A percentile compares a stretch with the other conserved stretches of the same genome.
phyloP scores from a whole-genome alignment of 2,329 filamentous ascomycete genomes.

The Penicillium verrucosum region DNA sequence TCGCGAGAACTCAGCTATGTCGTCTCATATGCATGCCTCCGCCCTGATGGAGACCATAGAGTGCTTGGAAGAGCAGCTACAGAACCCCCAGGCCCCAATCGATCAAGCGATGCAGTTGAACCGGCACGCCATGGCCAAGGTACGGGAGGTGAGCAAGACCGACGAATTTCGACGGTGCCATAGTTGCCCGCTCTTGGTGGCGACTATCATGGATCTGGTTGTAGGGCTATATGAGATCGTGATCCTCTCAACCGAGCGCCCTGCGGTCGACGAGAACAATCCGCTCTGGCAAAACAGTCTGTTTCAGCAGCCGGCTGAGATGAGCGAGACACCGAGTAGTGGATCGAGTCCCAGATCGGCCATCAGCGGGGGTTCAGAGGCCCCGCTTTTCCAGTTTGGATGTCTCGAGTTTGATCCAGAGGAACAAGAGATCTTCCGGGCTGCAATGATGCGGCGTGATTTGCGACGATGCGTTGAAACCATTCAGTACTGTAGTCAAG shows the following conservation, averaged over 20 bases:
- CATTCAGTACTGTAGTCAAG: background rate
- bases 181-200: background rate
- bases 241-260: background rate
- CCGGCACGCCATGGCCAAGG: background rate
- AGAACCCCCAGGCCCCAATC: background rate
- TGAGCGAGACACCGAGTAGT: background rate
- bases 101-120: background rate
- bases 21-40: background rate
- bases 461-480: conserved; percentile 1
- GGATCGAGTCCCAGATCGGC: background rate
- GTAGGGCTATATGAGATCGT: background rate
- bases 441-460: background rate
- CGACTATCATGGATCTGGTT: background rate
- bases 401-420: conserved; percentile 3
- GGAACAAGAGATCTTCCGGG: conserved; percentile 1
- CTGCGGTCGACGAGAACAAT: background rate
- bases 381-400: conserved; percentile 1
- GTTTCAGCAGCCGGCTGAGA: background rate
- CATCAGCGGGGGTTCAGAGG: background rate
- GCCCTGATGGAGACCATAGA: background rate
- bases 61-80: background rate
- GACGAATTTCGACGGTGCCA: background rate
- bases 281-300: background rate
- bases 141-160: background rate
- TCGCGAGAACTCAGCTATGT: background rate